A percentile compares a stretch with the other conserved stretches of the same genome.
phyloP scores from a whole-genome alignment of 2,329 filamentous ascomycete genomes.

The Exophiala xenobiotica region DNA sequence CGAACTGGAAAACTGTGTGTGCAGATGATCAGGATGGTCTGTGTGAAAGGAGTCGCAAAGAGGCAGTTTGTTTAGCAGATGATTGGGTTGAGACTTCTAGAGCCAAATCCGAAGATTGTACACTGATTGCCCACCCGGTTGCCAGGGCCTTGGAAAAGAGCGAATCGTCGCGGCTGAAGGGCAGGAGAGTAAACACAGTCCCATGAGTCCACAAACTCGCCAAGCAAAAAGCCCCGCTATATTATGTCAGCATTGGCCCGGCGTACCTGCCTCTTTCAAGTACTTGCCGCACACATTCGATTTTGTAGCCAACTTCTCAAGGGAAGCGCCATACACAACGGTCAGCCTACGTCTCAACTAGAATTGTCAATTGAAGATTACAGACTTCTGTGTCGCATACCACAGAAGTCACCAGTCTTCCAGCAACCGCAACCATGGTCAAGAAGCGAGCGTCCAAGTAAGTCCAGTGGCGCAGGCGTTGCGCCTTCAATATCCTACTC shows the following conservation, averaged over 20 bases:
- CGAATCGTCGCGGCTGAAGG: background rate
- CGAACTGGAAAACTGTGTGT: constrained; percentile 1
- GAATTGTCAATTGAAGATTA: background rate
- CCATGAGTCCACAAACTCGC: background rate
- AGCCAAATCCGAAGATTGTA: background rate
- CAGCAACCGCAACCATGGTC: constrained; percentile 63
- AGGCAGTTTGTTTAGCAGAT: constrained; percentile 1
- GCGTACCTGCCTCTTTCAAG: background rate
- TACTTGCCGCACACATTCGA: constrained; percentile 1
- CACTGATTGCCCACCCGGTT: background rate
- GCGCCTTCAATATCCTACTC: too few species aligned
- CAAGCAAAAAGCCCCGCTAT: background rate
- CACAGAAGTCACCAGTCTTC: constrained; percentile 23
- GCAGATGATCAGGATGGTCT: constrained; percentile 6
- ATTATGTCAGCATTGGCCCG: background rate
- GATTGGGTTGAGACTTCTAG: background rate
- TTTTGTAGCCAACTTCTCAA: background rate
- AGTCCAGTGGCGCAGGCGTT: constrained; percentile 35
- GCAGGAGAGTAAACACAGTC: background rate
- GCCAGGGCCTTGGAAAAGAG: background rate
- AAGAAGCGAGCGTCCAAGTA: constrained; percentile 76
- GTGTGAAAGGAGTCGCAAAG: constrained; percentile 4
- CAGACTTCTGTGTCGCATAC: constrained; percentile 20
- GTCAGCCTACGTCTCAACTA: background rate
- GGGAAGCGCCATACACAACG: background rate